phyloP scores from a whole-genome alignment of 306 rosid genomes.

The Vicia villosa region DNA sequence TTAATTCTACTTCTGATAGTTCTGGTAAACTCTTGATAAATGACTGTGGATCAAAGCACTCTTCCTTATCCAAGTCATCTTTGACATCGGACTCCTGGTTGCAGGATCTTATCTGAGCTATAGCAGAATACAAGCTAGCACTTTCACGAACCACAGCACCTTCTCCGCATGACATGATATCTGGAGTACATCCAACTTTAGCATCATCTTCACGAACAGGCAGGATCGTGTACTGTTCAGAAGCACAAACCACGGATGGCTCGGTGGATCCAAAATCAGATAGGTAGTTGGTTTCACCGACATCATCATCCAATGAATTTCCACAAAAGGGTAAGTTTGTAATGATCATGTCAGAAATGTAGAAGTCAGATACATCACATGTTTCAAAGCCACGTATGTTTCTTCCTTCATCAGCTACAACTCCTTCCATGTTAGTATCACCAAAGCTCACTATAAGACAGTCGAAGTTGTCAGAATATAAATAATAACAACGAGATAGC shows the following conservation, averaged over 20 bases:
- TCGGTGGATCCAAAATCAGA: constrained; percentile 60
- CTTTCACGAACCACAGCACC: constrained; percentile 51
- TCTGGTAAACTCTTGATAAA: constrained; percentile 85
- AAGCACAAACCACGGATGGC: constrained; percentile 59
- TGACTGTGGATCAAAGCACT: constrained; percentile 86
- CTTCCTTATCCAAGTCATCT: constrained; percentile 64
- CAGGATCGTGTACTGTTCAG: constrained; percentile 75
- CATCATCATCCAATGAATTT: constrained; percentile 53
- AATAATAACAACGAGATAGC: constrained; percentile 2
- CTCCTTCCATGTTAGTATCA: constrained; percentile 50
- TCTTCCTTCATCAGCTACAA: constrained; percentile 63
- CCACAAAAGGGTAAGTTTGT: constrained; percentile 70
- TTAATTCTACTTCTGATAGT: constrained; percentile 73
- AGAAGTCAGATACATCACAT: constrained; percentile 88
- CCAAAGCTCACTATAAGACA: constrained; percentile 47
- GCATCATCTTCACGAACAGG: constrained; percentile 82
- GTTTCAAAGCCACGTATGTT: constrained; percentile 57
- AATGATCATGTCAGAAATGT: constrained; percentile 93
- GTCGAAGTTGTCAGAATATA: constrained; percentile 21
- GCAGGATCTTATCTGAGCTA: constrained; percentile 72
- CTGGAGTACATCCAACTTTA: constrained; percentile 47
- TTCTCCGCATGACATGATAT: constrained; percentile 58
- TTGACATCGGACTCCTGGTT: constrained; percentile 62
- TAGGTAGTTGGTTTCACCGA: constrained; percentile 50
- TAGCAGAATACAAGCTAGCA: constrained; percentile 66